phyloP scores from a whole-genome alignment of 176 grass and related monocot genomes.

The Avena eriantha region DNA sequence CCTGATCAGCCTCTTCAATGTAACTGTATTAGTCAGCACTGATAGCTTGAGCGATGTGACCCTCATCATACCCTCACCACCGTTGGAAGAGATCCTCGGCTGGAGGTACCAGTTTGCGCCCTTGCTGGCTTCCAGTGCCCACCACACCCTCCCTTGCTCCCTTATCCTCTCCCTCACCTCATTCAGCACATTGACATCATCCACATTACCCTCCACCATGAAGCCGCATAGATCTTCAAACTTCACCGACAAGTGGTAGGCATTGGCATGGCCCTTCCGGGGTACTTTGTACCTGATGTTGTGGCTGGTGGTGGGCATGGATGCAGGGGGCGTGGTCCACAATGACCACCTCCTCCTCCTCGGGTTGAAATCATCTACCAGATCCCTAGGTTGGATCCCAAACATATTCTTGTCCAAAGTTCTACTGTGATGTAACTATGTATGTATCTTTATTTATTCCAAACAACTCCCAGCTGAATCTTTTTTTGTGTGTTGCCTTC shows the following conservation, averaged over 20 bases:
- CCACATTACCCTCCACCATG: constrained; percentile 86
- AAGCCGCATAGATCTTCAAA: constrained; percentile 93
- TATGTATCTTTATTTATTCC: background rate
- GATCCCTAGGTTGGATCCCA: constrained; percentile 49
- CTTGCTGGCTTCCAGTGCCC: constrained; percentile 83
- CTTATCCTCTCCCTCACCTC: constrained; percentile 95
- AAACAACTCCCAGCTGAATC: constrained; percentile 27
- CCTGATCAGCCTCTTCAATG: constrained; percentile 76
- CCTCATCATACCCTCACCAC: constrained; percentile 51
- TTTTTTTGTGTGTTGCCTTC: background rate
- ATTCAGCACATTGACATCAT: constrained; percentile 93
- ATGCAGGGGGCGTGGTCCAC: constrained; percentile 40
- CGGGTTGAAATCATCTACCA: constrained; percentile 49
- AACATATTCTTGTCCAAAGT: constrained; percentile 46
- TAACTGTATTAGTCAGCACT: constrained; percentile 70
- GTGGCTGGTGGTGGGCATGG: constrained; percentile 50
- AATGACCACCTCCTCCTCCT: constrained; percentile 55
- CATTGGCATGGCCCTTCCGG: constrained; percentile 48
- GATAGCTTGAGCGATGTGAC: constrained; percentile 87
- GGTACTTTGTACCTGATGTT: constrained; percentile 29
- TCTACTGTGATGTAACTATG: background rate
- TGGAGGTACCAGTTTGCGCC: constrained; percentile 94
- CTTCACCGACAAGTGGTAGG: constrained; percentile 60
- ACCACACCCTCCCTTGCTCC: constrained; percentile 90
- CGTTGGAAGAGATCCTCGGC: constrained; percentile 75